Evolutionary conservation across 805 yeast species (phyloP).

Genomic region (Lipomyces sp.): DNA sequence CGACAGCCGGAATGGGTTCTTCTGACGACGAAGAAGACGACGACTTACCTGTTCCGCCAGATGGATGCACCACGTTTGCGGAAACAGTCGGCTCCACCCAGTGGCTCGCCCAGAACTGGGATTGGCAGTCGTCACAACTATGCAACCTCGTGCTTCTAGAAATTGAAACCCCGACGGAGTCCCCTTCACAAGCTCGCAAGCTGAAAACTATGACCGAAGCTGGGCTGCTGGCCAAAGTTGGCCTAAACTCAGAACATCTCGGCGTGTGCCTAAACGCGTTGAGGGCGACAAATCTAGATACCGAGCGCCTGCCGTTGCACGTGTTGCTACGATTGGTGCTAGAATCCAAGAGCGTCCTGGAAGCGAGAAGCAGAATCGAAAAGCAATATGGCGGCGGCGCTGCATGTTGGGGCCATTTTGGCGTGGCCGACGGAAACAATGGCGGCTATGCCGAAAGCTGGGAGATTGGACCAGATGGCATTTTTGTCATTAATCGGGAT

Average conservation of each 20-base stretch:
- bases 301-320: conserved; percentile 40
- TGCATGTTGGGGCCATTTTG: conserved; percentile 28
- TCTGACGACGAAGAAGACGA: conserved; percentile 9
- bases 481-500: conserved; percentile 12
- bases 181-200: conserved; percentile 24
- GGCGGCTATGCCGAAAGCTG: conserved; percentile 22
- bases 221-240: conserved; percentile 41
- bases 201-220: conserved; percentile 39
- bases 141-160: conserved; percentile 35
- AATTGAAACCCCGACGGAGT: conserved; percentile 25
- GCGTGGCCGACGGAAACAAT: conserved; percentile 23
- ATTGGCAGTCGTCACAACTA: conserved; percentile 39
- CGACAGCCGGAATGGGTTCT: background rate
- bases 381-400: conserved; percentile 19
- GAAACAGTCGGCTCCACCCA: conserved; percentile 32
- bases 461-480: conserved; percentile 28
- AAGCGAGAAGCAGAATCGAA: conserved; percentile 25
- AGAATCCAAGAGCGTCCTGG: conserved; percentile 33
- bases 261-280: conserved; percentile 40
- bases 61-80: conserved; percentile 43
- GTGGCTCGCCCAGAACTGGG: conserved; percentile 44
- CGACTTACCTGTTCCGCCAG: conserved; percentile 32
- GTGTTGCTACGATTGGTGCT: conserved; percentile 39
- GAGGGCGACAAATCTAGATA: conserved; percentile 36
- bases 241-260: conserved; percentile 38